phyloP scores from a whole-genome alignment of 768 basidiomycete genomes.

The Hypsizygus marmoreus region DNA sequence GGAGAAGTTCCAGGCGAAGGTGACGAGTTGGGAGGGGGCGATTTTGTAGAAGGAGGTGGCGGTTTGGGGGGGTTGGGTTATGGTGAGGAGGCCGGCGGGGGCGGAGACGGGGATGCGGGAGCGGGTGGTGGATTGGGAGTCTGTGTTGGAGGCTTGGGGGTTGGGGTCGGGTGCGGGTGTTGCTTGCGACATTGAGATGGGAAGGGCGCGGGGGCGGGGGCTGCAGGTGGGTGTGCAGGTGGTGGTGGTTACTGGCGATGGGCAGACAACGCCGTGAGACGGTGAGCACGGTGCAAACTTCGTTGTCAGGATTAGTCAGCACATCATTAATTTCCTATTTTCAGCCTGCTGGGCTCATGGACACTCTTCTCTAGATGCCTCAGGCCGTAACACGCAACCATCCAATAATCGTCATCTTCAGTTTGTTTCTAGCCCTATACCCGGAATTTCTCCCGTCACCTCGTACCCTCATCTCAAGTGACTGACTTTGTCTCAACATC shows the following conservation, averaged over 20 bases:
- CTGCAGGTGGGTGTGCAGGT: background rate
- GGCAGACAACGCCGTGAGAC: slow-evolving; percentile 5
- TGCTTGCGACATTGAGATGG: slow-evolving; percentile 6
- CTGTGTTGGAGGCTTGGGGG: background rate
- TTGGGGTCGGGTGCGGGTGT: background rate
- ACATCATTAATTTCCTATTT: no score
- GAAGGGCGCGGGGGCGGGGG: background rate
- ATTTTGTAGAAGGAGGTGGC: slow-evolving; percentile 90
- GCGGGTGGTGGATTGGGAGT: slow-evolving; percentile 11
- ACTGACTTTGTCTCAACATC: no score
- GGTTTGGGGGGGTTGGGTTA: slow-evolving; percentile 82
- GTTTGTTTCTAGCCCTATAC: no score
- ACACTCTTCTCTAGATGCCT: no score
- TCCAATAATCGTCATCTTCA: no score
- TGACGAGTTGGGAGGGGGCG: slow-evolving; percentile 69
- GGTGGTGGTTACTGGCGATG: background rate
- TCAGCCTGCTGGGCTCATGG: no score
- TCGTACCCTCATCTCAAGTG: no score
- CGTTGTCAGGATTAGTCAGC: slow-evolving; percentile 17
- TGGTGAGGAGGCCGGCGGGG: slow-evolving; percentile 64
- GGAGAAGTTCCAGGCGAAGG: slow-evolving; percentile 92
- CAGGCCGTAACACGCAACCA: no score
- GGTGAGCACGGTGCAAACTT: background rate
- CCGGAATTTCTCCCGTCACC: no score
- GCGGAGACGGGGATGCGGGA: slow-evolving; percentile 48